These are phyloP conservation scores for Xylaria sp. DNA, from an alignment of 2,329 filamentous ascomycete species.

Conservation along the genomic window DNA sequence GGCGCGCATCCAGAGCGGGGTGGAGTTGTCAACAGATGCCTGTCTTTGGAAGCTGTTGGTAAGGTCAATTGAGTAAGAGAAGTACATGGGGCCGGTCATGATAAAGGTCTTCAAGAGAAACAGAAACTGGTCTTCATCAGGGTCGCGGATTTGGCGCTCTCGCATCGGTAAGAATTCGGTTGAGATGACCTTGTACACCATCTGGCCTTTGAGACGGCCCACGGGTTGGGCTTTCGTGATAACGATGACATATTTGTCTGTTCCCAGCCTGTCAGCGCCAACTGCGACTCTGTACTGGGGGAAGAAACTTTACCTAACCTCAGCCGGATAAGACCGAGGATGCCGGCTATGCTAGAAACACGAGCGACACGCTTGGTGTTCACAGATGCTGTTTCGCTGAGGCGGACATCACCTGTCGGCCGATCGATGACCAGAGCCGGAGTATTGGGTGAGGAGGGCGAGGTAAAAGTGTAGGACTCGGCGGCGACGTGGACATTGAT, in stretches of 20 bases:
- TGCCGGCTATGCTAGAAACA: slow-evolving; percentile 93
- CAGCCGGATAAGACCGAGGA: slow-evolving; percentile 91
- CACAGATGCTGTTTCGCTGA: slow-evolving; percentile 79
- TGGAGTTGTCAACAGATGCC: slow-evolving; percentile 71
- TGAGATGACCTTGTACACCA: slow-evolving; percentile 89
- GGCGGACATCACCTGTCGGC: slow-evolving; percentile 86
- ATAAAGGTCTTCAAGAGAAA: slow-evolving; percentile 80
- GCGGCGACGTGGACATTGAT: slow-evolving; percentile 94
- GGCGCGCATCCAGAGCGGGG: slow-evolving; percentile 86
- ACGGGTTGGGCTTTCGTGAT: slow-evolving; percentile 94
- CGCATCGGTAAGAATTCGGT: slow-evolving; percentile 94
- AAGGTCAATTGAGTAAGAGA: slow-evolving; percentile 95
- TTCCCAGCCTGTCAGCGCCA: slow-evolving; percentile 19
- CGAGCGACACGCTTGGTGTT: slow-evolving; percentile 72
- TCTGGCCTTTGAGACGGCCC: slow-evolving; percentile 91
- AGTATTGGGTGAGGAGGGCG: slow-evolving; percentile 88
- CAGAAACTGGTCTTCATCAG: slow-evolving; percentile 93
- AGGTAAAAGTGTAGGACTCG: slow-evolving; percentile 95
- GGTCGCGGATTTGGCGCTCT: slow-evolving; percentile 88
- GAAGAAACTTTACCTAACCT: slow-evolving; percentile 72
- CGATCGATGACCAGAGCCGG: slow-evolving; percentile 88
- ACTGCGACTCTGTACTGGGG: background rate
- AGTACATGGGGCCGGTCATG: slow-evolving; percentile 90
- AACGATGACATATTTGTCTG: slow-evolving; percentile 93
- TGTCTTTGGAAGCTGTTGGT: slow-evolving; percentile 98